Evolutionary conservation across 2,329 filamentous ascomycete genomes (phyloP).

Genomic region (Aspergillus melleus): DNA sequence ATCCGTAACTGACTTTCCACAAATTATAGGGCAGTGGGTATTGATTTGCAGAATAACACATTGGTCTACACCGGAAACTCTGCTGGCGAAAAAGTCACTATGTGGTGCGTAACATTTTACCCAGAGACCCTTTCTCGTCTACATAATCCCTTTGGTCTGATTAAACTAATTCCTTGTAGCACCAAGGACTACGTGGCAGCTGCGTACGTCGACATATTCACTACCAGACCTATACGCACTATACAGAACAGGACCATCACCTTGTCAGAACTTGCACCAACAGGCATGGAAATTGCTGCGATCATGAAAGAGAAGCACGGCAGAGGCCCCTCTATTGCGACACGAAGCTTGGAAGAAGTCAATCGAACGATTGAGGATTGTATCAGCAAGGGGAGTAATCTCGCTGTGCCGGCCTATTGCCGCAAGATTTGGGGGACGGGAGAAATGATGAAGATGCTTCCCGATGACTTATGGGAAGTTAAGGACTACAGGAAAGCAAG

Average conservation of each 20-base stretch:
- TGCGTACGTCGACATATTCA: conserved; percentile 17
- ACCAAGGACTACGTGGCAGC: conserved; percentile 17
- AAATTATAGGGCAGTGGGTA: no score
- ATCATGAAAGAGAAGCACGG: conserved; percentile 9
- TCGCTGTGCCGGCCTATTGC: conserved; percentile 14
- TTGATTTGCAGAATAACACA: conserved; percentile 14
- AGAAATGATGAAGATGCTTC: conserved; percentile 4
- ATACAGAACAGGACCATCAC: conserved; percentile 10
- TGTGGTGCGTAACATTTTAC: conserved; percentile 15
- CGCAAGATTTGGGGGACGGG: conserved; percentile 21
- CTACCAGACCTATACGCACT: conserved; percentile 11
- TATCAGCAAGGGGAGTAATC: background rate
- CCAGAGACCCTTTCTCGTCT: background rate
- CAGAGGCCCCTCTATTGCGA: background rate
- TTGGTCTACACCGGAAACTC: conserved; percentile 14
- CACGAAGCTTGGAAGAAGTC: background rate
- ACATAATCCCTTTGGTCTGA: background rate
- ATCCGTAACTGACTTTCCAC: background rate
- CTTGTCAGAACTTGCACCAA: conserved; percentile 14
- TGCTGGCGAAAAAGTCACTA: conserved; percentile 7
- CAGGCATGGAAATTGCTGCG: conserved; percentile 14
- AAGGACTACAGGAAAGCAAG: conserved; percentile 9
- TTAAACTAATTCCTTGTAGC: conserved; percentile 4
- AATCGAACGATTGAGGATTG: conserved; percentile 5
- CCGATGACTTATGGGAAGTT: conserved; percentile 17